Evolutionary conservation across 2,329 filamentous ascomycete species (phyloP), one percentile per base, ranked within the genome.

Genomic region (Trichoderma hamatum): DNA sequence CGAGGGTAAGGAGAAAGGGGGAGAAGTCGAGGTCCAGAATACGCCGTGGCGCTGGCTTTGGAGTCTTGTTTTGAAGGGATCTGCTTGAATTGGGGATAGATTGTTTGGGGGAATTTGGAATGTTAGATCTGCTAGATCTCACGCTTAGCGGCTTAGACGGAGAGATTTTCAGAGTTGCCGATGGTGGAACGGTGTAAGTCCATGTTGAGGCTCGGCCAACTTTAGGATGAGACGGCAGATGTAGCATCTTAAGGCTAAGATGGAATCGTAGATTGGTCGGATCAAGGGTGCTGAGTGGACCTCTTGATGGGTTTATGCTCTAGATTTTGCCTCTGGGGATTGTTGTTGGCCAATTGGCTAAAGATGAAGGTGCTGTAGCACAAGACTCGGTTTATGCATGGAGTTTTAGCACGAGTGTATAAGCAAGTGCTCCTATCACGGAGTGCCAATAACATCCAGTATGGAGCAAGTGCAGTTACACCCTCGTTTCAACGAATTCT

Each of bases 311-410:
- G 19, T 24, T 24, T 1, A 55, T 21, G 36, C 34, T 64, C 61
- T 34, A 19, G 10, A 34, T 34, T 21, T 26, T 43, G 24, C 30
- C 36, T 34, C 13, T 46, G 24, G 24, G 36, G 21, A 28, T 30
- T 30, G 26, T 55, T 19, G 61, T 39, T 7, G 24, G 32, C 51
- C 36, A 24, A 54, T 54, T 30, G 32, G 34, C 24, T n/a, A 14
- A 13, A 21, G 14, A 30, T 24, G 30, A 21, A 30, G n/a, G 13
- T 54, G 21, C 34, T 52, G 39, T 51, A 43, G 32, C 10, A 49
- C 46, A 36, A n/a, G 24, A 64, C 61, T 55, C 61, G 11, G 32
- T 52, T 64, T 55, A 64, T 64, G 61, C 61, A 32, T 24, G 21
- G 14, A 13, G 28, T 51, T n/a, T 58, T 49, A 49, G 46, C 46